Percentiles rank a stretch among this genome's conserved stretches.
Conservation (phyloP, 805 yeast genomes). For the Yueomyces sp. region DNA sequence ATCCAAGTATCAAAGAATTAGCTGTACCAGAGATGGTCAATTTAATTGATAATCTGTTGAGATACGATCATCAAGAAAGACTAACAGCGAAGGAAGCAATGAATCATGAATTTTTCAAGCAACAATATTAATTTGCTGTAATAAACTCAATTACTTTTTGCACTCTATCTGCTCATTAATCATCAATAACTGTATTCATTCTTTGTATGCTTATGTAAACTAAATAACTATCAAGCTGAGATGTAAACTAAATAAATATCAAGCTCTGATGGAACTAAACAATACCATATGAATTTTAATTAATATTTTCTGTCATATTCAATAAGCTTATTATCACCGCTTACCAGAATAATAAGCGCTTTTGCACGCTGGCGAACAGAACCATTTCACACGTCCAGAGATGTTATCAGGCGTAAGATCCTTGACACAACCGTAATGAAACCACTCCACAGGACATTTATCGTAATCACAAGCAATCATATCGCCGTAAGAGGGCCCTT, state of each 20-base stretch:
- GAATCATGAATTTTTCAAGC: slow-evolving; percentile 33
- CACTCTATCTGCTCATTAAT: no score
- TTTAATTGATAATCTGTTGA: slow-evolving; percentile 62
- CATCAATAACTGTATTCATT: no score
- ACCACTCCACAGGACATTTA: slow-evolving; percentile 65
- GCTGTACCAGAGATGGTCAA: slow-evolving; percentile 61
- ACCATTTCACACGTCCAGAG: not conserved
- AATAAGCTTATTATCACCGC: not conserved
- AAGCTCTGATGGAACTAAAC: not conserved
- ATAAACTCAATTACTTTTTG: no score
- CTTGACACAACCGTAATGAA: slow-evolving; percentile 58
- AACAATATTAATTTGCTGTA: not conserved
- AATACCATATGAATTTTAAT: no score
- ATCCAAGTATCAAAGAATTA: slow-evolving; percentile 28
- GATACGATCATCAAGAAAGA: slow-evolving; percentile 82
- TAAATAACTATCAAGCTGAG: not conserved
- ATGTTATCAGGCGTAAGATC: not conserved
- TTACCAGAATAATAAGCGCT: not conserved
- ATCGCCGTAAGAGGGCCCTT: slow-evolving; percentile 41
- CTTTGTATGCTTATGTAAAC: no score
- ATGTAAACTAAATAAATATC: not conserved
- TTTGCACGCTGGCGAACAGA: not conserved
- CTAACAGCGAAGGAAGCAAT: slow-evolving; percentile 82
- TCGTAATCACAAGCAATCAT: slow-evolving; percentile 89
- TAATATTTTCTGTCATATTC: no score